These are phyloP conservation scores for Margaritispora aquatica DNA, from an alignment of 495 filamentous ascomycete species.

Conservation along the genomic window DNA sequence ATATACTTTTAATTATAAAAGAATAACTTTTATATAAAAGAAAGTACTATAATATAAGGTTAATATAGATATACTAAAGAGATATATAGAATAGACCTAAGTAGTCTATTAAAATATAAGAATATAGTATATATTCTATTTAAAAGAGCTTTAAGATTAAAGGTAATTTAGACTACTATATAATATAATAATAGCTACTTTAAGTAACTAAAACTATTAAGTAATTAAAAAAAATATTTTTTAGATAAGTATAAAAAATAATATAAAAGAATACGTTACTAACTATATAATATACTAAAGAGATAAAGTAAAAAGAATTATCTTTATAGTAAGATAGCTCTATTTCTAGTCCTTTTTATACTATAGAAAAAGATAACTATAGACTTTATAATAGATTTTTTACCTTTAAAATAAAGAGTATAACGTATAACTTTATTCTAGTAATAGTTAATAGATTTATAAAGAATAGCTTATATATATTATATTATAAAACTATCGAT, in stretches of 20 bases:
- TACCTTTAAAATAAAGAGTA: background rate
- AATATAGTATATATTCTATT: too few relatives aligned
- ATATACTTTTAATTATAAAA: background rate
- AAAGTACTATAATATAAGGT: conserved; percentile 1
- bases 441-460: background rate
- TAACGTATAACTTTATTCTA: background rate
- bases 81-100: background rate
- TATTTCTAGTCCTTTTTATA: background rate
- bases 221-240: background rate
- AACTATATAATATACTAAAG: background rate
- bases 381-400: background rate
- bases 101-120: background rate
- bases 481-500: background rate
- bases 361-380: too few relatives aligned
- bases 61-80: background rate
- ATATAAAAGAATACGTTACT: background rate
- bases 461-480: background rate
- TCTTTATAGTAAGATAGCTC: background rate
- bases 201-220: background rate
- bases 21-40: background rate
- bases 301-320: background rate
- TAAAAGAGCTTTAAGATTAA: background rate
- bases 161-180: background rate
- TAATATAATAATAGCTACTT: background rate
- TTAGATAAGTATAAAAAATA: background rate